These are phyloP conservation scores for Epichloe uncinata DNA, from an alignment of 2,329 filamentous ascomycete species.

Conservation along the genomic window DNA sequence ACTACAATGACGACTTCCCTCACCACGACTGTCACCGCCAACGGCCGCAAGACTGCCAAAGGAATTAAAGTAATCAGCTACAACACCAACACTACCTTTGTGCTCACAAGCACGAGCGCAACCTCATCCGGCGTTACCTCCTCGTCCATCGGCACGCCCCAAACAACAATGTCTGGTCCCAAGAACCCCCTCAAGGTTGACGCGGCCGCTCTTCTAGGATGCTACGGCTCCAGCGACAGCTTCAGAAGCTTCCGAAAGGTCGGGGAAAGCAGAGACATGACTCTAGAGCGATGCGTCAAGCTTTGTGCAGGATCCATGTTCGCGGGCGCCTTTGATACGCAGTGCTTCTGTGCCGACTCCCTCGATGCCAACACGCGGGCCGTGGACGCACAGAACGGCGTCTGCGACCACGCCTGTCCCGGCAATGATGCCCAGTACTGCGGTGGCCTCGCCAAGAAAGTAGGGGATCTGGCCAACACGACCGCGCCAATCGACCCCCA, in stretches of 20 bases:
- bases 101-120: not conserved
- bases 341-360: slow-evolving; percentile 32
- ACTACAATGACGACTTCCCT: slow-evolving; percentile 6
- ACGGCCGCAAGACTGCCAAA: slow-evolving; percentile 7
- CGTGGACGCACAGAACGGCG: slow-evolving; percentile 7
- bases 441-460: slow-evolving; percentile 22
- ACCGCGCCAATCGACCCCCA: not conserved
- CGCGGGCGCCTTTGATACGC: slow-evolving; percentile 25
- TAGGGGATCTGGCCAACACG: slow-evolving; percentile 1
- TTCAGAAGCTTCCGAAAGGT: slow-evolving; percentile 23
- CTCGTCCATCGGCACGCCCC: slow-evolving; percentile 1
- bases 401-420: slow-evolving; percentile 26
- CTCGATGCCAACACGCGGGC: slow-evolving; percentile 28
- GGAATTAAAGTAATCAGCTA: not conserved
- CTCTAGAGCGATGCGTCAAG: slow-evolving; percentile 24
- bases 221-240: slow-evolving; percentile 25
- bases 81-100: not conserved
- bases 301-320: slow-evolving; percentile 23
- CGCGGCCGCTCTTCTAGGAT: slow-evolving; percentile 24
- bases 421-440: slow-evolving; percentile 27
- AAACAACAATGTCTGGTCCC: slow-evolving; percentile 6
- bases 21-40: slow-evolving; percentile 16
- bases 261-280: slow-evolving; percentile 23
- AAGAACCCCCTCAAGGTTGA: slow-evolving; percentile 19
- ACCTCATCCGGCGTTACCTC: slow-evolving; percentile 1